These are phyloP conservation scores for Pythium pectinolyticum DNA, from an alignment of 352 stramenopile genomes.

Conservation along the genomic window DNA sequence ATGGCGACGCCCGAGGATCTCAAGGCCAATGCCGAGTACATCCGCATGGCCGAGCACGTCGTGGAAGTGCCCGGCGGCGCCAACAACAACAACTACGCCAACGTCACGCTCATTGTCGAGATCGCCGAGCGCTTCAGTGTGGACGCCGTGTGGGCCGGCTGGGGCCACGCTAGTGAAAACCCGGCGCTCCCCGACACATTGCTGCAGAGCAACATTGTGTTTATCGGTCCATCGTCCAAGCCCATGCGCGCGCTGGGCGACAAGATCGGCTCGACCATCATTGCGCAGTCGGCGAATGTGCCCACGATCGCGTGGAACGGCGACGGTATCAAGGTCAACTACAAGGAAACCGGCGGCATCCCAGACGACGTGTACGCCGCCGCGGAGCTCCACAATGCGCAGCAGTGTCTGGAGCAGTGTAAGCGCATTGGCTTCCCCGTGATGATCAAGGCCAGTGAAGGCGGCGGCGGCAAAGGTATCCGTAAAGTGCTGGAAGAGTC, in stretches of 20 bases:
- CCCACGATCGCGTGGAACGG: conserved; percentile 99
- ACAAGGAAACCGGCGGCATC: conserved; percentile 86
- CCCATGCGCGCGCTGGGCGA: conserved; percentile 99
- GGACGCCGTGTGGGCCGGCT: conserved; percentile 98
- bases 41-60: conserved; percentile 99
- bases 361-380: conserved; percentile 93
- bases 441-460: conserved; percentile 99
- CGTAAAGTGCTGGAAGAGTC: conserved; percentile 91
- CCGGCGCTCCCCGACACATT: conserved; percentile 95
- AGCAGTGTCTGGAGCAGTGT: conserved; percentile 93
- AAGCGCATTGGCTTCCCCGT: conserved; percentile 97
- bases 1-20: conserved; percentile 99
- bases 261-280: conserved; percentile 99
- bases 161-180: conserved; percentile 99
- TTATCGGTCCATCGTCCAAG: conserved; percentile 97
- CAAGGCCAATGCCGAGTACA: conserved; percentile 99
- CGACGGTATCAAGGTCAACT: conserved; percentile 92
- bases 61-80: conserved; percentile 99
- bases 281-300: conserved; percentile 98
- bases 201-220: conserved; percentile 94
- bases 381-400: conserved; percentile 91
- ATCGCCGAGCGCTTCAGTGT: conserved; percentile 96
- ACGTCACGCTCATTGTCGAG: conserved; percentile 98
- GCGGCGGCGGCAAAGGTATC: conserved; percentile 99
- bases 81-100: conserved; percentile 99